Evolutionary conservation across 2,329 filamentous ascomycete genomes (phyloP), one percentile per base, ranked within the genome.

Genomic region (Claviceps spartinae): DNA sequence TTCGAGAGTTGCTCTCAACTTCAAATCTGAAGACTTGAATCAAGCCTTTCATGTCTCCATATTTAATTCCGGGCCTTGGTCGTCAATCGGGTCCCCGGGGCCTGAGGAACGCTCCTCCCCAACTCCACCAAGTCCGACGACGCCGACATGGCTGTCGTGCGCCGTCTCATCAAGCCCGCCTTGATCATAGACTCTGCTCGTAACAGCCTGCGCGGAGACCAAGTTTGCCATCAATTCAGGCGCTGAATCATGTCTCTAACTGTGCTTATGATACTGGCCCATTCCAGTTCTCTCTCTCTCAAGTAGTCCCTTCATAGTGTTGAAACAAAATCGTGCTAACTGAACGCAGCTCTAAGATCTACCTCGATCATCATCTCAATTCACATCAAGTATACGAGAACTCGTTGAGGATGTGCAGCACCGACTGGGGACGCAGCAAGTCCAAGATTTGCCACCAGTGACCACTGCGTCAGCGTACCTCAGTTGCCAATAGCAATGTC

Each of bases 381-480:
- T 43, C 26, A 34, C 24, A 37, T 26, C 48, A 18, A 49, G 24
- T 44, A 18, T 24, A 43, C 48, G 38, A 43, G 22, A 24, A 36
- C 4, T 49, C 40, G 14, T 38, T 43, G 9, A 30, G 22, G 48
- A 38, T 26, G 6, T 49, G 38, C 40, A 44, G 26, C 38, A 43
- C 14, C 26, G 26, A 22, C 26, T 24, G 40, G 48, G 38, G 13
- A 36, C 36, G 48, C 48, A 43, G 48, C 48, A 49, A 36, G 38
- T 37, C 48, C n/a, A 30, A 18, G 40, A 44, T 49, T n/a, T 43
- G 40, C 40, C 48, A 49, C 40, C 48, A n/a, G 40, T 48, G 34
- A 49, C 40, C 48, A n/a, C 48, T 48, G 34, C 47, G 47, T 40
- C 47, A 48, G 47, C 24, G 47, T 37, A 48, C 47, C 36, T 30